Evolutionary conservation across 768 basidiomycete genomes (phyloP), one percentile per base, ranked within the genome.

Genomic region (Russula olivacea): DNA sequence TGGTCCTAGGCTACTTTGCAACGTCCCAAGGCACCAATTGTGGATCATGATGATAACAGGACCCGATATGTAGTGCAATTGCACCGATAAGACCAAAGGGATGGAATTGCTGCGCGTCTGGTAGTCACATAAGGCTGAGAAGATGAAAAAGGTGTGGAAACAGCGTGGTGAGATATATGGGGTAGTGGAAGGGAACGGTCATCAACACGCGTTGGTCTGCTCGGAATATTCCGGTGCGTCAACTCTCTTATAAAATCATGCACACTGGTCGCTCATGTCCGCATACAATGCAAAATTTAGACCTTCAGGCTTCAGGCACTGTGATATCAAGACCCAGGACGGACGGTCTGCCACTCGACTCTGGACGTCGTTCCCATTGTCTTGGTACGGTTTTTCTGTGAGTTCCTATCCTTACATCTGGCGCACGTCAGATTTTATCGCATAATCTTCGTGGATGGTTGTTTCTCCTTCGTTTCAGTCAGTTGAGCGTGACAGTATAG

Each of bases 131-230:
- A 47, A 9, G 34, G 45, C 30, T 8, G 43, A 25, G 12, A 21
- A 14, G 5, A 51, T 51, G 48, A 34, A 28, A 6, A 38, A 19
- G 32, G 58, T 59, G 58, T 25, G 58, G 58, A 59, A 41, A 40
- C 58, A n/a, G 49, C 58, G 11, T 59, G 56, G 56, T 36, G 14
- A 23, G 28, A n/a, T 10, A 47, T 21, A 34, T 58, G 45, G 47
- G 30, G 45, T 36, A 58, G 5, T 32, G n/a, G 25, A 58, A 34
- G 41, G 5, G 17, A 32, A 28, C n/a, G 28, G 43, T 28, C 30
- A 49, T 62, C 54, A 58, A 58, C 56, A 48, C 34, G 56, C 4
- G 36, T 12, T 34, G 11, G 34, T 11, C 34, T 34, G 34, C 11
- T n/a, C n/a, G 43, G 43, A 45, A 45, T 45, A n/a, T 45, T n/a